Base-by-base conservation (phyloP, 148 eudicot species). In the Chenopodium album region DNA sequence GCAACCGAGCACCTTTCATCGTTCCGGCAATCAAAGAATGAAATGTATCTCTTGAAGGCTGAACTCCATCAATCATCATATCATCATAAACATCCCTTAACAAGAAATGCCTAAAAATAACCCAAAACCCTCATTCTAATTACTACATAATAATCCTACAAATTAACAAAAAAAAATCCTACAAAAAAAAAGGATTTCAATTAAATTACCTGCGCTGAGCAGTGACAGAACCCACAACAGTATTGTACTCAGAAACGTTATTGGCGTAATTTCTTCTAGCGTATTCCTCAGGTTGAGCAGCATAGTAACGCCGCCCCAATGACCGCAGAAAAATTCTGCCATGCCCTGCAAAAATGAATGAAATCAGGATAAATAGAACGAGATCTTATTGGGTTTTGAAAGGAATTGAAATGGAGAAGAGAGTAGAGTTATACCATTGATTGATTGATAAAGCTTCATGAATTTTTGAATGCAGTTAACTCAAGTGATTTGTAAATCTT, bases 61-160 rank as follows among this genome's bases (percentile, higher is more conserved):
- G 92, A 84, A 95, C 92, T 73, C 94, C 96, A 81, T 95, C 99
- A 76, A 95, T 89, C 90, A 91, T 82, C 99, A 95, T 93, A 86
- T 95, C 99, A 76, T 95, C 99, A 83, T 95, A 95, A 34, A 89
- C 98, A 90, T 92, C 98, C 76, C 97, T 92, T 94, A 95, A 86
- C 85, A 95, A 68, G 87, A 56, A 90, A 87, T 83, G 71, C 93
- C 98, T 95, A 76, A 13, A 83, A 71, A 73, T 34, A 56, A 17
- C 62, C 23, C 19, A 70, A 37, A 64, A 78, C 2, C 37, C 28
- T 13, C 13, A 73, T 34, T 32, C n/a, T 32, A 71, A 23, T 71
- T 66, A 23, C 31, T 26, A 32, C 34, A 20, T 59, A 46, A 70
- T 32, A 56, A 26, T 44, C 29, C 29, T 28, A 28, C 29, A 28